Evolutionary conservation across 345 rosid genomes (phyloP), one percentile per base, ranked within the genome.

Genomic region (Gossypium turneri): DNA sequence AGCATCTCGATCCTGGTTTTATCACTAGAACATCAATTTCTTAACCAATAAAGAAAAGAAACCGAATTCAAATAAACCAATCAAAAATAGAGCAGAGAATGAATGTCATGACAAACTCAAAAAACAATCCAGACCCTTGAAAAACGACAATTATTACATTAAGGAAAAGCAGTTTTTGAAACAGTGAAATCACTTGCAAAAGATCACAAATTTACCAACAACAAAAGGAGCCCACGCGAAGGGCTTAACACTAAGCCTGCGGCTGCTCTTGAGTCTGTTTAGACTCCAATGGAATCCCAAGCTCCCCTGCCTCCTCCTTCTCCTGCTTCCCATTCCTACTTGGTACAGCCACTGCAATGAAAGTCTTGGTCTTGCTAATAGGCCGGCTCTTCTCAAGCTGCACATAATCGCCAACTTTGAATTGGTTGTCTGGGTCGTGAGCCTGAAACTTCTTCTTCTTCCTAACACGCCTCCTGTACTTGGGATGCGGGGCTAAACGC

Each of bases 361-460:
- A 88, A 19, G 82, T 41, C 81, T 94, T 94, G 75, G 90, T 92
- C 88, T 92, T 94, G 86, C 97, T 92, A 58, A 94, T 90, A 81
- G 98, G 97, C 44, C 84, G 86, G 81, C 94, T 70, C 81, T 81
- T 84, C 64, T 88, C 88, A 67, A 94, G 94, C 85, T 83, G 88
- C 60, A 92, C 98, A 2, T 78, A 11, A 73, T 94, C 98, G 8
- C 97, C 98, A 56, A 94, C 89, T 78, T 89, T 66, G 84, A 92
- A 94, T 77, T 75, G 78, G 83, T 90, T 92, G 2, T 87, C 94
- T 1, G 92, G 91, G 91, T 92, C 98, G 79, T 92, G 98, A 43
- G 90, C 98, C 75, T 90, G 98, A 83, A 75, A 89, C 92, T 88
- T 92, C 90, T 89, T 90, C 98, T 92, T 92, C 88, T 72, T 90